Conservation (phyloP, 768 basidiomycete genomes). For the Wakefieldia striispora region DNA sequence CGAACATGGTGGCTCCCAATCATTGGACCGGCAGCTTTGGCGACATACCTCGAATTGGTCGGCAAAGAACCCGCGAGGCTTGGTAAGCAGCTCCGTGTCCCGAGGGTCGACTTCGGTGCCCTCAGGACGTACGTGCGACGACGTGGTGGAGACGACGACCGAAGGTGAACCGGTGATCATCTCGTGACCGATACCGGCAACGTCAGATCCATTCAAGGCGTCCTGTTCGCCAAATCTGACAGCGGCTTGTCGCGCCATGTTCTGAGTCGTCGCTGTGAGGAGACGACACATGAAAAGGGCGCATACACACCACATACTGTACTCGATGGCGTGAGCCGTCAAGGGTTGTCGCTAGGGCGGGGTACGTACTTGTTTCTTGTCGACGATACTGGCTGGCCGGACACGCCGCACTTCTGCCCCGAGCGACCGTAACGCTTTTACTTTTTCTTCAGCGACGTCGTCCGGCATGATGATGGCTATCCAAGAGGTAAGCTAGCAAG, state of each 20-base stretch:
- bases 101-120: conserved; percentile 31
- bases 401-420: conserved; percentile 90
- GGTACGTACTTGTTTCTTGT: conserved; percentile 80
- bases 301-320: conserved; percentile 62
- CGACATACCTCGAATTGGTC: conserved; percentile 84
- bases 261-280: conserved; percentile 44
- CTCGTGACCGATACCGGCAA: conserved; percentile 27
- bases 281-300: not conserved
- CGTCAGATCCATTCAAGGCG: conserved; percentile 10
- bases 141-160: conserved; percentile 53
- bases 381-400: conserved; percentile 93
- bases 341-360: no score
- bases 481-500: not conserved
- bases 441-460: conserved; percentile 89
- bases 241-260: conserved; percentile 82
- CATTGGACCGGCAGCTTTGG: no score
- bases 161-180: conserved; percentile 46
- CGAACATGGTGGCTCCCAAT: not conserved
- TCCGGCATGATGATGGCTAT: conserved; percentile 88
- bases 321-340: not conserved
- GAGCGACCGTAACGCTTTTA: conserved; percentile 74
- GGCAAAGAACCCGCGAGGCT: conserved; percentile 86
- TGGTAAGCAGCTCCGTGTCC: conserved; percentile 42
- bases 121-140: conserved; percentile 38
- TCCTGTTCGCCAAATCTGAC: conserved; percentile 60